Percentiles rank a stretch among this genome's conserved stretches.
Conservation (phyloP, 371 early-diverging fungal genomes). For the Fennellomyces sp. region DNA sequence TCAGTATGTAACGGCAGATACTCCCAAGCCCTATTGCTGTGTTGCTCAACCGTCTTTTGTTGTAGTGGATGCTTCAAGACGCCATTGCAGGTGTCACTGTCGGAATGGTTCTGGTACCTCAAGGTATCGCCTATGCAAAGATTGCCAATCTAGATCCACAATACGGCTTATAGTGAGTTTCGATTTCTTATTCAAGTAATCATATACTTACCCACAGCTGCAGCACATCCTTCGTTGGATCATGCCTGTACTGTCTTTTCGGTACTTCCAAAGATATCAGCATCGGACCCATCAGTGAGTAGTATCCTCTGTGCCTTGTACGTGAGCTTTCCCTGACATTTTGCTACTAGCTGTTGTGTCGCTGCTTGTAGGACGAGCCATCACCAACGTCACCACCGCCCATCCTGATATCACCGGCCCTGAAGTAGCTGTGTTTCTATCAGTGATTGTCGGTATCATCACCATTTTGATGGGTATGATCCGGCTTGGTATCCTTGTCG, state of each 20-base stretch:
- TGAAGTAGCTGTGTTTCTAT: constrained; percentile 49
- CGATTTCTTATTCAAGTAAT: neutral
- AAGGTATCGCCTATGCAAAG: constrained; percentile 84
- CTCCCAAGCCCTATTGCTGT: too few relatives aligned
- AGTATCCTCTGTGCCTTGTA: too few relatives aligned
- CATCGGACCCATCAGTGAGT: constrained; percentile 58
- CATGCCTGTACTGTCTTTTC: constrained; percentile 69
- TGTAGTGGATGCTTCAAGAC: constrained; percentile 83
- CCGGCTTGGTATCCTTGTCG: constrained; percentile 76
- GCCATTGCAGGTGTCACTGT: constrained; percentile 87
- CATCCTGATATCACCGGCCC: constrained; percentile 37
- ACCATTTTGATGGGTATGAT: constrained; percentile 65
- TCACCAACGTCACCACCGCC: constrained; percentile 42
- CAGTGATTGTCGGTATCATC: constrained; percentile 57
- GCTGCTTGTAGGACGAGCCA: constrained; percentile 64
- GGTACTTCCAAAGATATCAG: constrained; percentile 82
- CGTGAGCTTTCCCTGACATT: too few relatives aligned
- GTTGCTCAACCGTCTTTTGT: too few relatives aligned
- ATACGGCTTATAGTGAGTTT: constrained; percentile 28
- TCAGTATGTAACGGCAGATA: constrained; percentile 27
- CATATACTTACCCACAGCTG: neutral
- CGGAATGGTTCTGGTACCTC: constrained; percentile 84
- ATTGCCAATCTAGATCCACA: constrained; percentile 73
- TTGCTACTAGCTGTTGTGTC: constrained; percentile 69
- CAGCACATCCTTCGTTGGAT: constrained; percentile 67